Base-by-base conservation (phyloP, 495 filamentous ascomycete species). In the Pseudotulostoma volvatum region DNA sequence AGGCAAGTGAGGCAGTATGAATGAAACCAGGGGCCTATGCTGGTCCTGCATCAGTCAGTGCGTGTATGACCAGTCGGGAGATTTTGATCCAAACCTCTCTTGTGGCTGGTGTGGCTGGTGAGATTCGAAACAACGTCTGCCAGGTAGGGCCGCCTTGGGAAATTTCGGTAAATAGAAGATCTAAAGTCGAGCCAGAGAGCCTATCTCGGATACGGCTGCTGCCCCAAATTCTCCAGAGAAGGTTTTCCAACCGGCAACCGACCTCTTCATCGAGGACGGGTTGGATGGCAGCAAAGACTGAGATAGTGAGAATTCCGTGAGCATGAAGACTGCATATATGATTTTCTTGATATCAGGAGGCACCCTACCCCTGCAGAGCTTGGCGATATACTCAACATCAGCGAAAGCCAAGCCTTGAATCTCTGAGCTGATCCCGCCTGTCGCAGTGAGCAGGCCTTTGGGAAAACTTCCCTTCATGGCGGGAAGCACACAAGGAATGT, bases 181-280 rank as follows among this genome's bases (percentile, higher is more conserved):
- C 58, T 20, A 72, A 39, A 28, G 46, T 57, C 9, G 54, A 48
- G 13, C 61, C 52, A 18, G 44, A 48, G 7, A 67, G 37, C 0
- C 45, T 48, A 7, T 38, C 31, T 8, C 38, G 46, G 7, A 70
- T 43, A 7, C 33, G 39, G 5, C 54, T 37, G 14, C 48, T 65
- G 36, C 61, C 47, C 63, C 61, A 68, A 25, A 72, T 64, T 31
- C 68, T 53, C 70, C 68, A 71, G 44, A 72, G 71, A 34, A 71
- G 54, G 42, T 69, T 67, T 40, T 70, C 66, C 11, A 74, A 49
- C 43, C 70, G 49, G 38, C 44, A 41, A 11, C 66, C 67, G 3
- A 53, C 50, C 17, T 64, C 55, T 32, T 57, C 53, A 44, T 55
- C 43, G 36, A 68, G 47, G 28, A 56, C 50, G 25, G 53, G 39